Evolutionary conservation across 106 monocot species (phyloP), one percentile per base, ranked within the genome.

Genomic region (Agapanthus africanus): DNA sequence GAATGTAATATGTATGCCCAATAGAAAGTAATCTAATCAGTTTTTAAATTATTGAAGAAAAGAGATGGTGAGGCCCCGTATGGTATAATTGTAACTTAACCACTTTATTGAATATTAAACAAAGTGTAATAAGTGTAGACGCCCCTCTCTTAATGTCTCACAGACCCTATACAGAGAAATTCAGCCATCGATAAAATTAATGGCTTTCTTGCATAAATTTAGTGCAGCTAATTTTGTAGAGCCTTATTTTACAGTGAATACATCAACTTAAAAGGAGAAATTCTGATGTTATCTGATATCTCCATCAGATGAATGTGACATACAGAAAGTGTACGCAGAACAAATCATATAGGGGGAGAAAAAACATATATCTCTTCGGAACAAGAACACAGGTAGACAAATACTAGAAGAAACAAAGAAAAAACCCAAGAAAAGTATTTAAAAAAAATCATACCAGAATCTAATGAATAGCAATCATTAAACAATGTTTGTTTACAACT

Each of bases 1-100:
- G 30, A 57, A 36, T 61, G 61, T 1, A 18, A 36, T 65, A 37
- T 25, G 2, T 65, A 25, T 8, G 39, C 8, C 64, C 22, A 40
- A 65, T n/a, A n/a, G n/a, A n/a, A 33, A 61, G 36, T 36, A 61
- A 61, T 18, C 34, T 61, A 61, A 18, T 61, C 61, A 61, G 35
- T 18, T 36, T 61, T 34, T 5, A 61, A 18, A 7, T 34, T 11
- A 36, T 30, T 13, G 36, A n/a, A n/a, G 16, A n/a, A n/a, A n/a
- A 36, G 36, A 0, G 61, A 61, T 6, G 7, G 35, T 28, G 1
- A 19, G 56, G 19, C 18, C n/a, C n/a, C 16, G 33, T 61, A 61
- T 61, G 36, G 36, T 61, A 61, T 2, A 59, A 59, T 14, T 31
- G 59, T 11, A 59, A 15, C 21, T 54, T 54, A 1, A 61, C 15